Evolutionary conservation across 2,329 filamentous ascomycete genomes (phyloP).

Genomic region (Leptographium procerum): DNA sequence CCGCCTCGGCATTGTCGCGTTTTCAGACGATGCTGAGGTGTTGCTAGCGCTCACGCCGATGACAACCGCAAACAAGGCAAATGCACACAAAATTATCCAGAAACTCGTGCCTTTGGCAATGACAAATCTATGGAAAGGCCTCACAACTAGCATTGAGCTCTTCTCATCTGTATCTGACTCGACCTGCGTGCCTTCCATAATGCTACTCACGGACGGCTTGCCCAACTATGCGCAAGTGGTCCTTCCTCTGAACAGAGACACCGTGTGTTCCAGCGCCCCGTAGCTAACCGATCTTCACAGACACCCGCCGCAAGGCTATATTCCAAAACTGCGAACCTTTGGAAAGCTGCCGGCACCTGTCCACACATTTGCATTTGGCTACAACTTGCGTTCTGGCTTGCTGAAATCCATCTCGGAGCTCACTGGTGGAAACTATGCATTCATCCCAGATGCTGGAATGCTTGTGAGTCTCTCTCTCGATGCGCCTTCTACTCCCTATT

Average conservation of each 20-base stretch:
- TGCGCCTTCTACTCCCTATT: background rate
- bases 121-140: slow-evolving; percentile 49
- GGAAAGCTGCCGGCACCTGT: slow-evolving; percentile 29
- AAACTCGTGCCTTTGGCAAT: slow-evolving; percentile 23
- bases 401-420: slow-evolving; percentile 50
- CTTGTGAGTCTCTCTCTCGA: slow-evolving; percentile 25
- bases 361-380: slow-evolving; percentile 45
- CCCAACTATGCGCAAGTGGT: slow-evolving; percentile 38
- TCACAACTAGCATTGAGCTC: slow-evolving; percentile 36
- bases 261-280: background rate
- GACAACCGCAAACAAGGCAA: slow-evolving; percentile 32
- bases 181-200: slow-evolving; percentile 33
- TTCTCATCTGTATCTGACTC: slow-evolving; percentile 23
- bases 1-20: slow-evolving; percentile 46
- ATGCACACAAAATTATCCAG: slow-evolving; percentile 29
- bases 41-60: slow-evolving; percentile 32
- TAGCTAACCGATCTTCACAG: slow-evolving; percentile 10
- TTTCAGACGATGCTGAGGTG: slow-evolving; percentile 27
- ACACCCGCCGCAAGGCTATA: slow-evolving; percentile 36
- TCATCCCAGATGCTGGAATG: slow-evolving; percentile 52
- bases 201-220: slow-evolving; percentile 43
- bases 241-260: background rate
- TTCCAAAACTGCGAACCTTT: slow-evolving; percentile 38
- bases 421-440: slow-evolving; percentile 45
- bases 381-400: slow-evolving; percentile 35